phyloP scores from a whole-genome alignment of 495 filamentous ascomycete species.

The Xylaria longipes region DNA sequence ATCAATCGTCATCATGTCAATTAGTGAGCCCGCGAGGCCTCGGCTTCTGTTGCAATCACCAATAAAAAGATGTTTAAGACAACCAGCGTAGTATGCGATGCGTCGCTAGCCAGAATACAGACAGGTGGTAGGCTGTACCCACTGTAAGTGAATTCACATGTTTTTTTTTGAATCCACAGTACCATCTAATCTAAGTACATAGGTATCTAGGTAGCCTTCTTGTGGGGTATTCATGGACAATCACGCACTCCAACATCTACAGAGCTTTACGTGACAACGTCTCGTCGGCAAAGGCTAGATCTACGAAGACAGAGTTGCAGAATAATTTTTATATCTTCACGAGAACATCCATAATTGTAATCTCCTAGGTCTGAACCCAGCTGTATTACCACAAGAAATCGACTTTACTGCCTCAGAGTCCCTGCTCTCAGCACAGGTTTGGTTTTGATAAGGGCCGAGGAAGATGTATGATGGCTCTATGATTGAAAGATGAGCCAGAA shows the following conservation, averaged over 20 bases:
- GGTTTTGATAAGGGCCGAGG: background rate
- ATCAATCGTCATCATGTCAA: background rate
- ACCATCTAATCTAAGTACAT: too few species aligned
- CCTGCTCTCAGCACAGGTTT: background rate
- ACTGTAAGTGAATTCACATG: conserved; percentile 1
- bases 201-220: too few species aligned
- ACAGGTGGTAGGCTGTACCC: background rate
- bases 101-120: background rate
- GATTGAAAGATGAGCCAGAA: background rate
- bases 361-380: background rate
- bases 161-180: too few species aligned
- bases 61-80: background rate
- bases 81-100: background rate
- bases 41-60: background rate
- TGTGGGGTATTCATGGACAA: background rate
- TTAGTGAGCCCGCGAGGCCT: background rate
- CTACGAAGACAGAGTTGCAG: background rate
- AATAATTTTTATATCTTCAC: background rate
- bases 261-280: background rate
- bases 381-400: background rate
- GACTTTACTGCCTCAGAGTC: background rate
- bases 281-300: background rate
- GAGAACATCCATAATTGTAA: background rate
- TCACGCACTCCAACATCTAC: background rate
- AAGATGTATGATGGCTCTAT: background rate